Evolutionary conservation across 352 stramenopile genomes (phyloP).

Genomic region (Phytophthora sojae): DNA sequence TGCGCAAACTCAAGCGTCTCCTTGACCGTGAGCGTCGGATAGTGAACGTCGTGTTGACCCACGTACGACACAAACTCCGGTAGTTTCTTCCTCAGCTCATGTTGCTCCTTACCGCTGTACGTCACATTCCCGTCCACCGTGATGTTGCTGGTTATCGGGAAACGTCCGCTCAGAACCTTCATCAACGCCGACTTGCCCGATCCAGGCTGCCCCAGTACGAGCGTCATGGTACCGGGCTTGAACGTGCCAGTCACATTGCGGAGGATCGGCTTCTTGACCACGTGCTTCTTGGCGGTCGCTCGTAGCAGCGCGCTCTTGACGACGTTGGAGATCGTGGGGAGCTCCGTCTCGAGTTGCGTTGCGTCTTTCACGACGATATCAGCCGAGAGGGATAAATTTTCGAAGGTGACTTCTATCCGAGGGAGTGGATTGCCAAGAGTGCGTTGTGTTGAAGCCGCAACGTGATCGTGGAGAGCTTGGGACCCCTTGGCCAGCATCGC

Average conservation of each 20-base stretch:
- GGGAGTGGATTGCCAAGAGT: slow-evolving; percentile 25
- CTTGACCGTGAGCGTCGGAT: slow-evolving; percentile 54
- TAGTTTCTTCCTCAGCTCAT: slow-evolving; percentile 36
- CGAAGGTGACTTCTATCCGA: slow-evolving; percentile 42
- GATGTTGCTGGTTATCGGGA: slow-evolving; percentile 45
- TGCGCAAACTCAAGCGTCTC: slow-evolving; percentile 62
- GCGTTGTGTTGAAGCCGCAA: slow-evolving; percentile 1
- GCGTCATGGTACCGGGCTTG: slow-evolving; percentile 38
- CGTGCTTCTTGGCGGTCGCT: slow-evolving; percentile 38
- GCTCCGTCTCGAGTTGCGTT: slow-evolving; percentile 15
- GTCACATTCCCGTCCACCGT: slow-evolving; percentile 37
- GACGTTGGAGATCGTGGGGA: slow-evolving; percentile 32
- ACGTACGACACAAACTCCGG: slow-evolving; percentile 49
- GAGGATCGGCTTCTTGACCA: slow-evolving; percentile 37
- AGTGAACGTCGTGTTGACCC: slow-evolving; percentile 48
- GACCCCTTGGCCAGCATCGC: neutral
- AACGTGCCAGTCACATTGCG: slow-evolving; percentile 32
- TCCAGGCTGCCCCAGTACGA: slow-evolving; percentile 42
- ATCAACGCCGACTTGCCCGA: slow-evolving; percentile 31
- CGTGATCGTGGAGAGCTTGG: slow-evolving; percentile 17
- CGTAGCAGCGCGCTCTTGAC: slow-evolving; percentile 15
- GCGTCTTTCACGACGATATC: slow-evolving; percentile 29
- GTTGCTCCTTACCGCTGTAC: slow-evolving; percentile 44
- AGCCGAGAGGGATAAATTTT: slow-evolving; percentile 36
- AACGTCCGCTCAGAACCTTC: slow-evolving; percentile 54